Conservation (phyloP, 306 rosid genomes). For the Betula pendula region DNA sequence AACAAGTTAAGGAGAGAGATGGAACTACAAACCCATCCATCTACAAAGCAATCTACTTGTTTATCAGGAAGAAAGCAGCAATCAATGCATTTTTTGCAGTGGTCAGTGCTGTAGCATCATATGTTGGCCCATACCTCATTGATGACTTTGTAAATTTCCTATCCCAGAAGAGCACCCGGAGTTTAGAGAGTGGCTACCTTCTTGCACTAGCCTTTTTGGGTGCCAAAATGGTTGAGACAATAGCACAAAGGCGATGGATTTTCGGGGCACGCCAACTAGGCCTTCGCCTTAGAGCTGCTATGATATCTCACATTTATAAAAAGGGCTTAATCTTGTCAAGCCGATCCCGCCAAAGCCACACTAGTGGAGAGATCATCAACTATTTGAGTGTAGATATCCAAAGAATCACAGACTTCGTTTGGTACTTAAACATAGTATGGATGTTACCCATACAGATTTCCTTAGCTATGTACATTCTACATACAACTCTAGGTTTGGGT, state of each 20-base stretch:
- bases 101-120: slow-evolving; percentile 69
- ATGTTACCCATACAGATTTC: slow-evolving; percentile 92
- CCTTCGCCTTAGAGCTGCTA: slow-evolving; percentile 79
- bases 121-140: slow-evolving; percentile 92
- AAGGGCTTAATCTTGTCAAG: slow-evolving; percentile 75
- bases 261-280: slow-evolving; percentile 95
- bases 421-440: slow-evolving; percentile 80
- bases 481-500: slow-evolving; percentile 77
- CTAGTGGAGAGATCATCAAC: slow-evolving; percentile 89
- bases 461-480: slow-evolving; percentile 68
- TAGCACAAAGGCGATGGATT: slow-evolving; percentile 89
- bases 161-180: slow-evolving; percentile 44
- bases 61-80: slow-evolving; percentile 75
- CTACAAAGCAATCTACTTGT: slow-evolving; percentile 63
- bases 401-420: slow-evolving; percentile 82
- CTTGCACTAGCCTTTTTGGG: slow-evolving; percentile 67
- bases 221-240: slow-evolving; percentile 79
- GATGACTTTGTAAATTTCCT: slow-evolving; percentile 77
- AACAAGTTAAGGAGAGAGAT: slow-evolving; percentile 57
- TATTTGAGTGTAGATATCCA: slow-evolving; percentile 95
- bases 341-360: slow-evolving; percentile 71
- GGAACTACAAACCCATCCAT: slow-evolving; percentile 60
- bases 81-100: slow-evolving; percentile 73
- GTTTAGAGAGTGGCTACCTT: slow-evolving; percentile 63
- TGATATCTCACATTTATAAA: slow-evolving; percentile 73